Percentiles rank a stretch among this genome's conserved stretches.
phyloP scores from a whole-genome alignment of 176 grass and related monocot species.

The Zea mays region Zm-B73-REFERENCE-NAM-5.0 NC_050104.1:8880501-8881000 shows the following conservation, averaged over 20 bases:
- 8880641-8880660: conserved; percentile 7
- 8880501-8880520: neutral
- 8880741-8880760: neutral
- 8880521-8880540: no score
- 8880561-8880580: conserved; percentile 16
- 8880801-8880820: no score
- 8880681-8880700: neutral
- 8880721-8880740: neutral
- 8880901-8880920: no score
- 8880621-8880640: neutral
- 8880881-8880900: no score
- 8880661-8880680: neutral
- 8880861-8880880: no score
- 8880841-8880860: no score
- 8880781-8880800: no score
- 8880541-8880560: conserved; percentile 6
- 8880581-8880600: conserved; percentile 33
- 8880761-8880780: neutral
- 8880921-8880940: no score
- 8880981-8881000: no score
- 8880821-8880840: no score
- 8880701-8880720: neutral
- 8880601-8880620: conserved; percentile 29
- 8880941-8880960: no score
- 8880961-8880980: no score